These are phyloP conservation scores for Acrocalymma vagum DNA, from an alignment of 2,329 filamentous ascomycete species.

Conservation along the genomic window DNA sequence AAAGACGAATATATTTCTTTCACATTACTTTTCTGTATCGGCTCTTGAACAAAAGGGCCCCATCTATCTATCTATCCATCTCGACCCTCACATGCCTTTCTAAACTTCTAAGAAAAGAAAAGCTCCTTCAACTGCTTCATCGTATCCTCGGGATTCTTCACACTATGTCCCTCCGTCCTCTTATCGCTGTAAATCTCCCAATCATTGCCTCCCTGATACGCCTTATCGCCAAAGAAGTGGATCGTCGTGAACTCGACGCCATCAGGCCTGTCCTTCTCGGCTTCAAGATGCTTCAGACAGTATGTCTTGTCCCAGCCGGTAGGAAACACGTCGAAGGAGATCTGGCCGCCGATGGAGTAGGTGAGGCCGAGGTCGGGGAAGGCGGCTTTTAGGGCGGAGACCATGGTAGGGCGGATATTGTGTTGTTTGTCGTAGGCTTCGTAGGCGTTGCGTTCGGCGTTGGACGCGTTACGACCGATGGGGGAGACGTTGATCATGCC, in stretches of 20 bases:
- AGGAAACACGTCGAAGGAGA: constrained; percentile 98
- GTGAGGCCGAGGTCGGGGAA: constrained; percentile 87
- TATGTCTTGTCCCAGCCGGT: constrained; percentile 99
- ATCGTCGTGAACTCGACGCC: constrained; percentile 84
- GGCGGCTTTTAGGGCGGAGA: constrained; percentile 77
- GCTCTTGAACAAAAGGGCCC: too few species aligned
- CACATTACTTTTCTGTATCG: too few species aligned
- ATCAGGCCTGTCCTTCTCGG: constrained; percentile 71
- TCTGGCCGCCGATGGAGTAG: constrained; percentile 95
- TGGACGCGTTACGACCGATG: constrained; percentile 84
- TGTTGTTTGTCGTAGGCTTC: constrained; percentile 81
- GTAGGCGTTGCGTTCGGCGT: constrained; percentile 82
- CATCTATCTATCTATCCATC: too few species aligned
- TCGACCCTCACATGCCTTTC: too few species aligned
- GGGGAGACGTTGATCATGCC: constrained; percentile 90
- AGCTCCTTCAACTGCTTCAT: constrained; percentile 80
- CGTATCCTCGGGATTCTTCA: constrained; percentile 84
- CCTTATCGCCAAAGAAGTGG: constrained; percentile 99
- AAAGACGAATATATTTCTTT: too few species aligned
- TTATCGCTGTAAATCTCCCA: constrained; percentile 89
- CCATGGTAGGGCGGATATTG: constrained; percentile 78
- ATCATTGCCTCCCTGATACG: constrained; percentile 89
- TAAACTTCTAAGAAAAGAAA: too few species aligned
- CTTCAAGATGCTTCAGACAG: constrained; percentile 87
- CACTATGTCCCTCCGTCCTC: constrained; percentile 85